Evolutionary conservation across 495 filamentous ascomycete genomes (phyloP), one percentile per base, ranked within the genome.

Genomic region (Parachaetomium inaequale): DNA sequence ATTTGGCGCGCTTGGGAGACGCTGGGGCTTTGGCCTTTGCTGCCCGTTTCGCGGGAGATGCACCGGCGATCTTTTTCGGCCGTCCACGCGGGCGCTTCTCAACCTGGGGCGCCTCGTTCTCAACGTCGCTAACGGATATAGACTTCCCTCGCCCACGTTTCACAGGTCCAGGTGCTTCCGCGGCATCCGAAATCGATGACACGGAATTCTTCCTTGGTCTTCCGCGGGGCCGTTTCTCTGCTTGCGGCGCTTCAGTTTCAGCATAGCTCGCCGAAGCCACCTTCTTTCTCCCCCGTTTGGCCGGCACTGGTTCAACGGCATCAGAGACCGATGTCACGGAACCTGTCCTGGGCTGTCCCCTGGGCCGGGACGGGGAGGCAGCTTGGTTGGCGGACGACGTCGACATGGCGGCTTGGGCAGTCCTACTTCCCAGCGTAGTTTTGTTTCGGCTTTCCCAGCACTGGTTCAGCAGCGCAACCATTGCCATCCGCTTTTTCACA

Each of bases 401-500:
- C 14, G 69, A 70, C n/a, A 72, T 65, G 7, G 65, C 21, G n/a
- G 65, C 53, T 8, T 59, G 40, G 0, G 47, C 10, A 12, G 54
- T 15, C 21, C 0, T 40, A 32, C 54, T 58, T 59, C 63, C 14
- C 15, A 40, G 3, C 14, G 59, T 23, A 14, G 56, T 55, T 36
- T 53, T 63, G 58, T 59, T 69, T 63, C 79, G 78, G 32, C 76
- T 79, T 40, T 82, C 72, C 90, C 91, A 95, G 68, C 91, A 94
- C 67, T 84, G 84, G 55, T 90, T 76, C 6, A 94, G 75, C 14
- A 91, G 69, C 14, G 83, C 75, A 34, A 94, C 87, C 88, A 90
- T 91, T 12, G 84, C 82, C 56, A 82, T 76, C 19, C 90, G 82
- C 55, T 78, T 84, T 68, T 85, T 91, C 0, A 93, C 76, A 1